Conservation (phyloP, 2,329 filamentous ascomycete species). For the Rhynchosporium agropyri region DNA sequence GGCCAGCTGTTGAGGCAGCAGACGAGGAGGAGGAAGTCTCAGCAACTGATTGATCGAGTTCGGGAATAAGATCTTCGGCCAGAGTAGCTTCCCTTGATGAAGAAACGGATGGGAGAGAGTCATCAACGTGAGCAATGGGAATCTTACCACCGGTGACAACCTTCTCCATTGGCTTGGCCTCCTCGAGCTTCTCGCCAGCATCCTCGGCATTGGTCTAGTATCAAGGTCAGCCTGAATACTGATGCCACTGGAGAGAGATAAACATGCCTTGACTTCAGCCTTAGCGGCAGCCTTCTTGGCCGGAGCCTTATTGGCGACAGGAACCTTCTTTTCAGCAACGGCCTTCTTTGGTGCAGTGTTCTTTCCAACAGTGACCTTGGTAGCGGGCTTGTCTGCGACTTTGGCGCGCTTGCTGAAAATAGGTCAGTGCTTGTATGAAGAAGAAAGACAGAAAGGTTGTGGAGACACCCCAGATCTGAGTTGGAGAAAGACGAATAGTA, state of each 20-base stretch:
- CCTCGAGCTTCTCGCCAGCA: constrained; percentile 5
- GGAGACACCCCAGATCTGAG: no score
- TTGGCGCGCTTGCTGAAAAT: not conserved
- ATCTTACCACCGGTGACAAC: not conserved
- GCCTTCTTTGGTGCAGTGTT: constrained; percentile 39
- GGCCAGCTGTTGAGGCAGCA: no score
- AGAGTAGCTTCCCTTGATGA: no score
- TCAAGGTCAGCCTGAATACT: not conserved
- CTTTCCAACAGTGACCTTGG: constrained; percentile 5
- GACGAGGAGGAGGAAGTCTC: not conserved
- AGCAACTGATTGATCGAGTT: not conserved
- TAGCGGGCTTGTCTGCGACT: constrained; percentile 2
- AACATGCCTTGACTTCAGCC: not conserved
- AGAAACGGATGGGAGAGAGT: not conserved
- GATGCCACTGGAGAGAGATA: not conserved
- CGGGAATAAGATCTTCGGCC: not conserved
- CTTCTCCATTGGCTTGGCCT: not conserved
- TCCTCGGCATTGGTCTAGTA: not conserved
- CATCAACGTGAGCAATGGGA: not conserved
- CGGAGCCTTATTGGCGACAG: not conserved
- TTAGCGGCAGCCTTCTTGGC: constrained; percentile 19
- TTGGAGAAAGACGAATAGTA: no score
- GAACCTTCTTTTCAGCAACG: not conserved
- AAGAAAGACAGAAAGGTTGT: no score
- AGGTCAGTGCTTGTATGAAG: not conserved